Evolutionary conservation across 2,329 filamentous ascomycete genomes (phyloP), one percentile per base, ranked within the genome.

Genomic region (Aspergillus novoparasiticus): DNA sequence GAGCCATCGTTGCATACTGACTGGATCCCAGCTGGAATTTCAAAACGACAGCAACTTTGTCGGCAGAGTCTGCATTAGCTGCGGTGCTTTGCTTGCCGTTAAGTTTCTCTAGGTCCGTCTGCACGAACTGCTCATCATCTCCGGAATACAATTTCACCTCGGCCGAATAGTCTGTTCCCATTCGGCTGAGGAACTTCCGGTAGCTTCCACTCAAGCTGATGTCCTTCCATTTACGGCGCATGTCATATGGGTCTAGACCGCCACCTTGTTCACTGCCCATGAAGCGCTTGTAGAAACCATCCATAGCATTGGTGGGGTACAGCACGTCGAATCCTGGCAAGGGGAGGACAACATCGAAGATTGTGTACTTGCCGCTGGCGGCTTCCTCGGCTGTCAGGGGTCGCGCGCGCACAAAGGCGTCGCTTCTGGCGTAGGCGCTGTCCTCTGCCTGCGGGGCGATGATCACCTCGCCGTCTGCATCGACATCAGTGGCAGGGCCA

Each of bases 281-380:
- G 79, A 97, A 96, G 2, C 87, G 84, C 66, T 85, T 85, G 80
- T 98, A 99, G 76, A 90, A 96, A 3, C 87, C 84, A n/a, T 90
- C 92, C 66, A 97, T 87, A 41, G 87, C 87, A 76, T 99, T 98
- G 26, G 83, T 75, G 0, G 95, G 95, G 74, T 98, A 99, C 41
- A 91, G 78, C 45, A 98, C 87, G 70, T 97, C 93, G 80, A 89
- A 97, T 21, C 95, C 95, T 0, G 95, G 95, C n/a, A 91, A 89
- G 3, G 96, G 94, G 2, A 99, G 84, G 14, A 99, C 94, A 65
- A 98, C 75, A 74, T 99, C 95, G 73, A 91, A 93, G 70, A 99
- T 90, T 43, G 85, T 87, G 78, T 90, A 97, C 62, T 86, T 84
- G 12, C 92, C 93, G 67, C 88, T 91, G 30, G 85, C 84, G 3